Conservation (phyloP, 371 early-diverging fungal genomes). For the Apophysomyces trapeziformis region DNA sequence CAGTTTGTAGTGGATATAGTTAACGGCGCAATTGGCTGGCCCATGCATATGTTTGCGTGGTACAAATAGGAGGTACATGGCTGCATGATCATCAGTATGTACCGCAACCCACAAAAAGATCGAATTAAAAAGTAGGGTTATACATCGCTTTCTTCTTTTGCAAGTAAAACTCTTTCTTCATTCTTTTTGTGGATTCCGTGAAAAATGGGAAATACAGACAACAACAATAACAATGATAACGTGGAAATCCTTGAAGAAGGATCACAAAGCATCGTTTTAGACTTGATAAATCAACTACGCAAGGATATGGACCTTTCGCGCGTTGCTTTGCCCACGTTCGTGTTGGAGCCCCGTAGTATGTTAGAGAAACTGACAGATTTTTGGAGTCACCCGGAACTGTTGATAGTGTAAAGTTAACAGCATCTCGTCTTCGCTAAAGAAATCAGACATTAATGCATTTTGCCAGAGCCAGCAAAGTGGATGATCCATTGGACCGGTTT, state of each 20-base stretch:
- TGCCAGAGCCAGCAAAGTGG: constrained; percentile 57
- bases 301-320: constrained; percentile 89
- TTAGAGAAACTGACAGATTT: constrained; percentile 96
- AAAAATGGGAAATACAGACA: constrained; percentile 12
- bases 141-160: neutral
- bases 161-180: neutral
- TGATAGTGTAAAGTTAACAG: constrained; percentile 68
- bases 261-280: constrained; percentile 83
- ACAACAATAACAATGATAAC: constrained; percentile 42
- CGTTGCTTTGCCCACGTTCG: constrained; percentile 96
- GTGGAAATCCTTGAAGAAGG: constrained; percentile 89
- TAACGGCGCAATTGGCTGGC: neutral
- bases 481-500: constrained; percentile 85
- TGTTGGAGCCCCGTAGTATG: constrained; percentile 95
- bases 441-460: neutral
- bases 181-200: constrained; percentile 11
- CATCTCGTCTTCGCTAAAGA: neutral
- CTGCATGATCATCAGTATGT: neutral
- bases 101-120: neutral
- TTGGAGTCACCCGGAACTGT: constrained; percentile 90
- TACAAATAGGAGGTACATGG: neutral
- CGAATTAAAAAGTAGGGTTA: neutral
- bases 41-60: neutral
- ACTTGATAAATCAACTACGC: constrained; percentile 84
- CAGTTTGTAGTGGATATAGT: too few relatives aligned